Evolutionary conservation across 2,329 filamentous ascomycete genomes (phyloP).

Genomic region (Shiraia sp.): DNA sequence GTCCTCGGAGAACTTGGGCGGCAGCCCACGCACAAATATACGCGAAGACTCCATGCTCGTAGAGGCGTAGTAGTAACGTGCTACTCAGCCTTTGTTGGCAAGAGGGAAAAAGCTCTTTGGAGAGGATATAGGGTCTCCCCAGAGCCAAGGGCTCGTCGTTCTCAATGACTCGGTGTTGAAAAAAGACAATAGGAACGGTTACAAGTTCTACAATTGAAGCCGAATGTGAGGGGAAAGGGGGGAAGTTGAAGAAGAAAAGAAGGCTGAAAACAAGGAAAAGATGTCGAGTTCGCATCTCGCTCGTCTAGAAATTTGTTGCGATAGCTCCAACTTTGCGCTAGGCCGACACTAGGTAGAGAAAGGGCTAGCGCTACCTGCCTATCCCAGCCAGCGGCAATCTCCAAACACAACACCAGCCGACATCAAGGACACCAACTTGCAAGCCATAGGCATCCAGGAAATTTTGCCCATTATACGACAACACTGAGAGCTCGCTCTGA

Average conservation of each 20-base stretch:
- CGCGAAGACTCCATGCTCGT: slow-evolving; percentile 72
- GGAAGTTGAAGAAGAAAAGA: not conserved
- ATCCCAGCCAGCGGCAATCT: not conserved
- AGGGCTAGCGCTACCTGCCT: too few species aligned
- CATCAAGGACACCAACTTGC: not conserved
- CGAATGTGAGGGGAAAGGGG: too few species aligned
- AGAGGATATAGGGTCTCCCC: too few species aligned
- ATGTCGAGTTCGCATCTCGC: too few species aligned
- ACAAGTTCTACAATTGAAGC: too few species aligned
- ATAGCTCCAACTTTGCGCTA: too few species aligned
- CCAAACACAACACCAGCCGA: not conserved
- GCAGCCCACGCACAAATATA: slow-evolving; percentile 73
- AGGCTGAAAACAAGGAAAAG: too few species aligned
- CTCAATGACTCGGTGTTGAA: too few species aligned
- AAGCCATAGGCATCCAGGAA: not conserved
- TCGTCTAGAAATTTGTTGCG: not conserved
- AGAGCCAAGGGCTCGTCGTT: too few species aligned
- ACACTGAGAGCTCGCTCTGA: not conserved
- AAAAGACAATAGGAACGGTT: too few species aligned
- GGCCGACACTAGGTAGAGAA: not conserved
- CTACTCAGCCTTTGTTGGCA: not conserved
- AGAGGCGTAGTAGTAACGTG: slow-evolving; percentile 2
- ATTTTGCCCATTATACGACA: too few species aligned
- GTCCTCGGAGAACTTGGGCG: slow-evolving; percentile 80
- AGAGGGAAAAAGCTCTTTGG: too few species aligned